Conservation (phyloP, 1,284 basidiomycete genomes). For the Bjerkandera adusta region DNA sequence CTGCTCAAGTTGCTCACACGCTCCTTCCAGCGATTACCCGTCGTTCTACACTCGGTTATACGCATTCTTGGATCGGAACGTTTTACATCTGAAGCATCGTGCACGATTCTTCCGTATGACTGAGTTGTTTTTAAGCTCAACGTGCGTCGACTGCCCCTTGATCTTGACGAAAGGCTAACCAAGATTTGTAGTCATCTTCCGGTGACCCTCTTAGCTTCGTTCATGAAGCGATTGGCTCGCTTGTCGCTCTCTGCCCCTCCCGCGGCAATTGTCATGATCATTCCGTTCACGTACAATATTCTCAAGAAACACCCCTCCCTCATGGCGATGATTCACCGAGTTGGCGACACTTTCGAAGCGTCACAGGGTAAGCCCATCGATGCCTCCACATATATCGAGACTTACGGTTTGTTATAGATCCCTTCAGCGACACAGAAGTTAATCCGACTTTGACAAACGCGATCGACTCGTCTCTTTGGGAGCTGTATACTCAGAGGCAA, state of each 20-base stretch:
- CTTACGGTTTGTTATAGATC: conserved; percentile 45
- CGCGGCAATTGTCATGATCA: conserved; percentile 85
- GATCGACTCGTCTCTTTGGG: conserved; percentile 89
- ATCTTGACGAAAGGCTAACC: conserved; percentile 3
- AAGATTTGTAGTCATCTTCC: conserved; percentile 56
- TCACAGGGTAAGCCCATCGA: conserved; percentile 34
- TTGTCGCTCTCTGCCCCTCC: conserved; percentile 87
- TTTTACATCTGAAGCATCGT: conserved; percentile 91
- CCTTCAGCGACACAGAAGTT: conserved; percentile 66
- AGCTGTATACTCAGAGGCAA: conserved; percentile 74
- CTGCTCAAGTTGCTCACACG: neutral
- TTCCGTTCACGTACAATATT: conserved; percentile 95
- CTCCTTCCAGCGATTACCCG: conserved; percentile 78
- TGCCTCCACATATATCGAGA: neutral
- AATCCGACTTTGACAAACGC: conserved; percentile 82
- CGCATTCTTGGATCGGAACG: conserved; percentile 80
- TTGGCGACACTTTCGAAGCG: conserved; percentile 41
- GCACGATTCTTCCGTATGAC: conserved; percentile 94
- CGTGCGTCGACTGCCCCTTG: conserved; percentile 52
- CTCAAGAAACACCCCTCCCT: conserved; percentile 90
- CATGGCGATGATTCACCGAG: conserved; percentile 90
- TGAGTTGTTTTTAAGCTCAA: conserved; percentile 88
- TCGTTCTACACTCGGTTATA: conserved; percentile 96
- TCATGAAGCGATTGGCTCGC: conserved; percentile 88
- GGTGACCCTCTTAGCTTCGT: conserved; percentile 87